Evolutionary conservation across 2,329 filamentous ascomycete species (phyloP), one percentile per base, ranked within the genome.

Genomic region (Pseudogymnoascus sp.): DNA sequence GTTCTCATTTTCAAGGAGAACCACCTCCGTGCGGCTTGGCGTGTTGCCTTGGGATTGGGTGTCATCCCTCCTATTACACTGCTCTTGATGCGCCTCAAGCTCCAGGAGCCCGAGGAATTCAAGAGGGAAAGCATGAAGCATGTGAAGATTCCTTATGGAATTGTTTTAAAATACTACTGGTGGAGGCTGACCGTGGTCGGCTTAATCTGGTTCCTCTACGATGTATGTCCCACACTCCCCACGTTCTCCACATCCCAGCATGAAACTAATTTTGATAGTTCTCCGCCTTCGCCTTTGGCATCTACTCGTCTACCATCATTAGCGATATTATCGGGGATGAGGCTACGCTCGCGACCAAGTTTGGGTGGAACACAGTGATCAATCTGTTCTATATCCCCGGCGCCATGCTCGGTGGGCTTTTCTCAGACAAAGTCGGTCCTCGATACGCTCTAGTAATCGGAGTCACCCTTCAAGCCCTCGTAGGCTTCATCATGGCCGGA

Each of bases 341-440:
- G 4, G 79, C 84, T 0, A 82, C 87, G 0, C 77, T 96, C 1
- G 93, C 90, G 70, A 88, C 88, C 65, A 77, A 86, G 9, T 92
- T 96, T 64, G 92, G 91, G 40, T 96, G 91, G 91, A 92, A 90
- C 71, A 91, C 88, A 0, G 82, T 96, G 42, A 85, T 95, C 77
- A 96, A 94, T 73, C 77, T 91, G 65, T 96, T 96, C 74, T 95
- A 95, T 74, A 82, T 96, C 58, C 92, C 91, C 0, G 92, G 92
- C 1, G 89, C 90, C 25, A 79, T 92, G 60, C 74, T 88, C 3
- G 92, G 92, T 18, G 88, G 90, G 0, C 89, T 89, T 62, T 77
- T 89, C 5, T 88, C 86, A 27, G 92, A 97, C 74, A 85, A 81
- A 76, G 77, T 95, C 59, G 92, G 92, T 0, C 91, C 92, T 0